These are phyloP conservation scores for Symbiodinium natans DNA, from an alignment of 73 alveolate species.

Conservation along the genomic window DNA sequence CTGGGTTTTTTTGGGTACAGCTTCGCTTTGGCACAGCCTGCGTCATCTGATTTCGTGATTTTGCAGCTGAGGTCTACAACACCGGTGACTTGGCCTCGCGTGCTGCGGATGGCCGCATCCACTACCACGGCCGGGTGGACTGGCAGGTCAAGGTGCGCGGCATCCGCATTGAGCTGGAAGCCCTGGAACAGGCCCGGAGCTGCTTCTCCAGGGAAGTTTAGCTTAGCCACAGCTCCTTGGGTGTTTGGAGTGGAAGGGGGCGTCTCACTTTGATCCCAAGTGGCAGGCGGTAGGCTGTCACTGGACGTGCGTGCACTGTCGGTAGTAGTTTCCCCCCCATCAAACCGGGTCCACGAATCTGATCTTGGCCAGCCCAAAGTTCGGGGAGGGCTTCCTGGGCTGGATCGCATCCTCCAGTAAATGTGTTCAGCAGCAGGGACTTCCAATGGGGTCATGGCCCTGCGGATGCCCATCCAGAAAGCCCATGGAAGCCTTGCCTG, in stretches of 20 bases:
- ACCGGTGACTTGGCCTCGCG: constrained; percentile 52
- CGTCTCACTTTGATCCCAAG: too few species aligned
- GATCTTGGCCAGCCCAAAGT: too few species aligned
- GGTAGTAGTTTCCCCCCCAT: too few species aligned
- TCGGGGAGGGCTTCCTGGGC: too few species aligned
- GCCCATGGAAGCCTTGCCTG: neutral
- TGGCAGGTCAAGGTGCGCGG: constrained; percentile 83
- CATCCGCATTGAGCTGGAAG: constrained; percentile 59
- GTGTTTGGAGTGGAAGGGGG: neutral
- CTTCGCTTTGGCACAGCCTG: neutral
- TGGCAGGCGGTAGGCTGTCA: too few species aligned
- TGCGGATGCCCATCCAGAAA: too few species aligned
- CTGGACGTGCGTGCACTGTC: too few species aligned
- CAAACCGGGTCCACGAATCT: too few species aligned
- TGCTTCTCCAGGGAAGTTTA: neutral
- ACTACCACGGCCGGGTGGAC: constrained; percentile 58
- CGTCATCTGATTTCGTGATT: neutral
- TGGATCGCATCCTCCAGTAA: too few species aligned
- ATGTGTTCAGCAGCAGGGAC: too few species aligned
- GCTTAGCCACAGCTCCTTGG: neutral
- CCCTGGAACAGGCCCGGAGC: constrained; percentile 37
- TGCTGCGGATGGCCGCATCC: constrained; percentile 23
- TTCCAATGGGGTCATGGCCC: too few species aligned
- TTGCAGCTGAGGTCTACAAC: neutral
- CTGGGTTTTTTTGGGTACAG: neutral